Conservation (phyloP, 169 alveolate species). For the Plasmodium gaboni region DNA sequence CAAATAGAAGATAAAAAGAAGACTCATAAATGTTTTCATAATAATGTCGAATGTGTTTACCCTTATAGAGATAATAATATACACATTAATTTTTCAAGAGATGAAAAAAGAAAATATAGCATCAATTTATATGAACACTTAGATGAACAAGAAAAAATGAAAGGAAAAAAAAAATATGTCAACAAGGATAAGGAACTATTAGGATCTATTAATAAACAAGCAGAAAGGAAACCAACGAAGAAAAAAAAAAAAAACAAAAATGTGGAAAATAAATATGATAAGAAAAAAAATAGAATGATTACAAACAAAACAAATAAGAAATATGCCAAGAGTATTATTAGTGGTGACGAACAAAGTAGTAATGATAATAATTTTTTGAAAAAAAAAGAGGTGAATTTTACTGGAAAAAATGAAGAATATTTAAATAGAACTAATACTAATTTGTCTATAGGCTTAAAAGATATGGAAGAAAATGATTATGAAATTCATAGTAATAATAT, state of each 20-base stretch:
- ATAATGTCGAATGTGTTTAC: too few relatives aligned
- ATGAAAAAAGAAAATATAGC: neutral
- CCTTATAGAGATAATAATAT: too few relatives aligned
- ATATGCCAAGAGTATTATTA: too few relatives aligned
- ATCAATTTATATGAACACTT: neutral
- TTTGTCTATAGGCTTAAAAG: too few relatives aligned
- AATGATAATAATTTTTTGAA: slow-evolving; percentile 23
- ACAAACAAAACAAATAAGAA: too few relatives aligned
- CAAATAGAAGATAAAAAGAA: too few relatives aligned
- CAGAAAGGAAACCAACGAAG: neutral
- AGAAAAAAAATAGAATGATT: neutral
- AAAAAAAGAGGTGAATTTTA: slow-evolving; percentile 55
- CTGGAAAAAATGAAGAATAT: neutral
- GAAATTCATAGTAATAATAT: neutral
- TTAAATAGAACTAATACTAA: neutral
- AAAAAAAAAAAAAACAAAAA: slow-evolving; percentile 20
- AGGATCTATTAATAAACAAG: slow-evolving; percentile 1
- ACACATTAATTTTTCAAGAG: too few relatives aligned
- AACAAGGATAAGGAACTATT: neutral
- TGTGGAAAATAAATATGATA: neutral
- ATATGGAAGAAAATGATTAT: neutral
- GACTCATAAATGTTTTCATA: too few relatives aligned
- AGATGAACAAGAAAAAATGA: neutral
- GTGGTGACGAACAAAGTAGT: neutral
- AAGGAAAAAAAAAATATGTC: neutral